phyloP scores from a whole-genome alignment of 164 flowering plant genomes.

The Chloranthus sessilifolius region DNA sequence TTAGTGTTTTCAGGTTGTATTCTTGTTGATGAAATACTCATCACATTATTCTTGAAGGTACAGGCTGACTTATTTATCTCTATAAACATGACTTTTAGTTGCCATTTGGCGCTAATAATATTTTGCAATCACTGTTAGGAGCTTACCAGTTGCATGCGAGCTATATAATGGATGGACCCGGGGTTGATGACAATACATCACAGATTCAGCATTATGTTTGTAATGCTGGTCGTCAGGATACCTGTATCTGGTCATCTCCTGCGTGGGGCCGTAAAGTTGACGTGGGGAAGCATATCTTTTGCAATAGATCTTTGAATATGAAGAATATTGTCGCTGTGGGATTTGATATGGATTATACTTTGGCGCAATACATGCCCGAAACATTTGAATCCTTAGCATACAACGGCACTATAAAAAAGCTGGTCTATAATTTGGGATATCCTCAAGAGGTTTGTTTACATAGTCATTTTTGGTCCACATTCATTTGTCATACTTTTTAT shows the following conservation, averaged over 20 bases:
- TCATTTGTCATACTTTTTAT: too few species aligned
- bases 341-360: conserved; percentile 97
- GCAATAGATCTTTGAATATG: conserved; percentile 95
- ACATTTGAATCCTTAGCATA: conserved; percentile 96
- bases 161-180: conserved; percentile 42
- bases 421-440: conserved; percentile 84
- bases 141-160: conserved; percentile 25
- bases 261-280: conserved; percentile 50
- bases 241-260: conserved; percentile 65
- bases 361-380: conserved; percentile 95
- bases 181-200: conserved; percentile 17
- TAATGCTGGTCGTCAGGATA: conserved; percentile 23
- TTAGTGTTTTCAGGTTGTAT: too few species aligned
- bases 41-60: too few species aligned
- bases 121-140: conserved; percentile 24
- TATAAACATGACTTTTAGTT: not conserved
- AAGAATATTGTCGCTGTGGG: conserved; percentile 87
- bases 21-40: too few species aligned
- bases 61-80: too few species aligned
- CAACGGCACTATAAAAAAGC: conserved; percentile 75
- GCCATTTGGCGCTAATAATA: not conserved
- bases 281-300: conserved; percentile 76
- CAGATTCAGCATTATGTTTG: conserved; percentile 15
- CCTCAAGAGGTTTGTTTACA: conserved; percentile 66
- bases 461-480: not conserved